Conservation (phyloP, 805 yeast genomes). For the Metschnikowia dekortorum region DNA sequence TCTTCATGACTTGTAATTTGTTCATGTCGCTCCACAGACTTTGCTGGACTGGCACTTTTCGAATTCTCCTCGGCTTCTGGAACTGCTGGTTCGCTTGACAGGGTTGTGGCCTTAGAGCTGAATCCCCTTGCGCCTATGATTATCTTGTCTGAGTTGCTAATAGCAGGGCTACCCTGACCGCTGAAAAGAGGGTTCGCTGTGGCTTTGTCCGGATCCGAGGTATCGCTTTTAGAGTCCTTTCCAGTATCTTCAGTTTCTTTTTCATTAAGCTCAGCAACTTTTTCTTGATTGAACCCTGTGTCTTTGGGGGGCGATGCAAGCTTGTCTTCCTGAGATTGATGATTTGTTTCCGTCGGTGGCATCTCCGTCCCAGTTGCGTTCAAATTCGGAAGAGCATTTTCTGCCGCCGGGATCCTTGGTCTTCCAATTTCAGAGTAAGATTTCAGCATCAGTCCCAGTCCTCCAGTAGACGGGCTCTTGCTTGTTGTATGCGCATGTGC, state of each 20-base stretch:
- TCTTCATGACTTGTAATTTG: background rate
- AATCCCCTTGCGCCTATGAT: constrained; percentile 2
- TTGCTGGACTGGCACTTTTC: background rate
- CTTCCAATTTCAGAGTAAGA: background rate
- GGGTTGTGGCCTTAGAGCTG: background rate
- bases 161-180: constrained; percentile 1
- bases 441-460: background rate
- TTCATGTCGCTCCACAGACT: background rate
- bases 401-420: background rate
- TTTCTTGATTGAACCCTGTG: background rate
- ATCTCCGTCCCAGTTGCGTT: background rate
- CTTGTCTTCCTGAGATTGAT: background rate
- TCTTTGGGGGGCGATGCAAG: background rate
- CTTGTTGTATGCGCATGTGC: background rate
- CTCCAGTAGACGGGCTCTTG: background rate
- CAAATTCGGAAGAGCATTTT: background rate
- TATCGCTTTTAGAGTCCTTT: background rate
- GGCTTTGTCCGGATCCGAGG: background rate
- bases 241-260: background rate
- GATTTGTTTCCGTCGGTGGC: background rate
- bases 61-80: background rate
- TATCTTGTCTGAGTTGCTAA: constrained; percentile 3
- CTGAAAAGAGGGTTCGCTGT: background rate
- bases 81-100: background rate
- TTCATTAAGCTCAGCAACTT: background rate